Conservation (phyloP, 1,284 basidiomycete species). For the Ganoderma boninense region DNA sequence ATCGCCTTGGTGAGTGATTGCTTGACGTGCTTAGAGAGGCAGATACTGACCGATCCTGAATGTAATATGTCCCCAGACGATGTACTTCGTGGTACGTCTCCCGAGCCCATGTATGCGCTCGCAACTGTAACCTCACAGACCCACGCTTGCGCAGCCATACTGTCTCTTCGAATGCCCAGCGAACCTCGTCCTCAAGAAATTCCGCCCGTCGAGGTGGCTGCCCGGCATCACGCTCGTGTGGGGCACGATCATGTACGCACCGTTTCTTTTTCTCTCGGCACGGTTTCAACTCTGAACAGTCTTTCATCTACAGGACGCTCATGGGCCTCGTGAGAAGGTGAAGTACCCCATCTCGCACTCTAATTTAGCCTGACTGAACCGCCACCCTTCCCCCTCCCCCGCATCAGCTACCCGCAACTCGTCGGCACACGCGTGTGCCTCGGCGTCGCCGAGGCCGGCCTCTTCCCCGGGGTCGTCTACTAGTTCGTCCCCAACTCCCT, state of each 20-base stretch:
- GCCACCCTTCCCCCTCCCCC: not conserved
- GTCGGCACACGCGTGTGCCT: constrained; percentile 66
- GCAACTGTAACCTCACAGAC: not conserved
- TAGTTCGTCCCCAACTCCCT: constrained; percentile 47
- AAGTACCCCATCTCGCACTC: constrained; percentile 8
- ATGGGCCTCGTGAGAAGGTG: constrained; percentile 77
- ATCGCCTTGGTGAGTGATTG: constrained; percentile 62
- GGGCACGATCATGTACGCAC: constrained; percentile 34
- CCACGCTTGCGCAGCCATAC: constrained; percentile 53
- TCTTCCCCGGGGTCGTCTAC: constrained; percentile 75
- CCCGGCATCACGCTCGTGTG: constrained; percentile 43
- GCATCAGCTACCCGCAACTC: constrained; percentile 63
- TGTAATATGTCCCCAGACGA: constrained; percentile 56
- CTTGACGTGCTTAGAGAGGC: not conserved
- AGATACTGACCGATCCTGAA: no score
- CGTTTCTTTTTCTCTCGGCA: not conserved
- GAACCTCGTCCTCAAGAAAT: constrained; percentile 50
- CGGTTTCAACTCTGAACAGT: not conserved
- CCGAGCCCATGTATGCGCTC: not conserved
- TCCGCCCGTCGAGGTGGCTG: constrained; percentile 44
- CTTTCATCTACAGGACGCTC: constrained; percentile 51
- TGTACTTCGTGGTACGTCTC: constrained; percentile 69
- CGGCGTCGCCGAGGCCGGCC: constrained; percentile 73
- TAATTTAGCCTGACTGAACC: constrained; percentile 1
- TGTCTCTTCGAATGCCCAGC: constrained; percentile 70